phyloP scores from a whole-genome alignment of 2,329 filamentous ascomycete species.

The Coniochaeta sp. region DNA sequence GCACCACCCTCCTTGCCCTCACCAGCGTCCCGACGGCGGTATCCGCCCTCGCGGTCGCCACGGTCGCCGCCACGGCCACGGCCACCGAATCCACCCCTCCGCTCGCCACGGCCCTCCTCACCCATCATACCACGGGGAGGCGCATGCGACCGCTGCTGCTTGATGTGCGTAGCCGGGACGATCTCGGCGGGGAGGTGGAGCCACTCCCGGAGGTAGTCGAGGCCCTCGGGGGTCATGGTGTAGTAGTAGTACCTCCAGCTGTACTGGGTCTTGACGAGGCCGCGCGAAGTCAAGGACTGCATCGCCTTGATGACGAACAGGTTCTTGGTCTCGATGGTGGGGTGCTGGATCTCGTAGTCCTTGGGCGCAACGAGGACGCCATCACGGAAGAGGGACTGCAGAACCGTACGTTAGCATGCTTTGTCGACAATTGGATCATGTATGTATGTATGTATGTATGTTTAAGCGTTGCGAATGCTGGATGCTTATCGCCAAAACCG shows the following conservation, averaged over 20 bases:
- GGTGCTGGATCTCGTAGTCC: conserved; percentile 52
- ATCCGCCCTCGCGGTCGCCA: conserved; percentile 81
- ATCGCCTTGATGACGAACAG: conserved; percentile 98
- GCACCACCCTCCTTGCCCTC: conserved; percentile 88
- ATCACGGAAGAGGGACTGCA: conserved; percentile 74
- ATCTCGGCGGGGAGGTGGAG: conserved; percentile 99
- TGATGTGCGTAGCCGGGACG: conserved; percentile 99
- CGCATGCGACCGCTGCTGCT: conserved; percentile 98
- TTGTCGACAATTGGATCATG: not conserved
- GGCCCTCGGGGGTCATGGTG: conserved; percentile 94
- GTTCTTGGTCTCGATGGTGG: conserved; percentile 46
- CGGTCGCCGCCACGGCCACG: conserved; percentile 68
- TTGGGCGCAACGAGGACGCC: conserved; percentile 95
- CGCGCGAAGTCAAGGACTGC: conserved; percentile 96
- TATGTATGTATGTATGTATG: not conserved
- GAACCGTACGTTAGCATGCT: not conserved
- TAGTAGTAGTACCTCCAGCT: conserved; percentile 99
- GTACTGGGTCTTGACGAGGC: conserved; percentile 99
- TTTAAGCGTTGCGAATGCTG: too few relatives aligned
- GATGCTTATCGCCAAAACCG: not conserved
- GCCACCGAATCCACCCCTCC: conserved; percentile 65
- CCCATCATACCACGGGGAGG: conserved; percentile 98
- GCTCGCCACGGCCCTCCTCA: conserved; percentile 74
- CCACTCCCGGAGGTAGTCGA: conserved; percentile 99
- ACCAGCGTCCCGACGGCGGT: conserved; percentile 82